Base-by-base conservation (phyloP, 164 flowering plant species). In the Houttuynia cordata region DNA sequence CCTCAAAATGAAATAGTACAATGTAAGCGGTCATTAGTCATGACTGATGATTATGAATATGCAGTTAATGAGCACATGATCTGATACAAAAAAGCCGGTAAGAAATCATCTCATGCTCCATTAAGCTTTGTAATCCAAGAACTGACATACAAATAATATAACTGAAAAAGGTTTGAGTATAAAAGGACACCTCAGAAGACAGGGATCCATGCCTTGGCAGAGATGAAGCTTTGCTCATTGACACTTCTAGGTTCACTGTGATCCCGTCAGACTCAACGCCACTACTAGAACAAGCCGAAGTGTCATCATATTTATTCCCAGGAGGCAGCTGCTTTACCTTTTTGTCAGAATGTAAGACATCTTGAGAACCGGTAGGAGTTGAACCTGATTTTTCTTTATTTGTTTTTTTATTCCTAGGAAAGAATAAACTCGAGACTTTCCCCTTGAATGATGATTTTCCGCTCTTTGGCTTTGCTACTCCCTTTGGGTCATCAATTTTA, bases 401-500 rank as follows among this genome's bases (percentile, higher is more conserved):
- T 55, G 71, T 50, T 70, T 80, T 93, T 67, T 85, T 90, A 66
- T 61, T 88, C 80, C 79, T 82, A 8, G 91, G 79, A 74, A 83
- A 93, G 78, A 93, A 82, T 65, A 93, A 79, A 76, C 83, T 90
- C 1, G 97, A 83, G 60, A 92, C 85, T 70, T 77, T 92, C 73
- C 84, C 95, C 64, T 69, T 84, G 24, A 92, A 72, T 37, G 94
- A 85, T 51, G 80, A 82, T 71, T 80, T 85, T 22, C 59, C 67
- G 62, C 76, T 78, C 72, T 77, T 89, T 41, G 81, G 66, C 74
- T 82, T 86, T 13, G 62, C 56, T 25, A 61, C 64, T 68, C 79
- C 88, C 71, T 75, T 76, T 8, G 71, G 30, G 63, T 51, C 73
- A 53, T 69, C 62, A 19, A 64, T 25, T 57, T 77, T 80, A 53